Conservation (phyloP, 306 rosid species). For the Cercis canadensis region DNA sequence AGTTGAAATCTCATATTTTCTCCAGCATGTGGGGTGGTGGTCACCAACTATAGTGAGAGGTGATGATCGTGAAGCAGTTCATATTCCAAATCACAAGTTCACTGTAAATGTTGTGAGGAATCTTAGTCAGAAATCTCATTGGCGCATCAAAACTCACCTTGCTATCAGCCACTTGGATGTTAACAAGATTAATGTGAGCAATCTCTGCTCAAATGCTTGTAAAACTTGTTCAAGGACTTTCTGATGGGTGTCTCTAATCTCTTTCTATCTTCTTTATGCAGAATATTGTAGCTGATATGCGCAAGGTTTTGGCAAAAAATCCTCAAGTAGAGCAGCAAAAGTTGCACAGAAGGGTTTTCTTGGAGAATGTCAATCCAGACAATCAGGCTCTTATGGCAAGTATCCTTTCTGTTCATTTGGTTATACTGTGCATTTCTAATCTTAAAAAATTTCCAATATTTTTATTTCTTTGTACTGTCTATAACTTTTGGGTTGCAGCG, state of each 20-base stretch:
- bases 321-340: slow-evolving; percentile 98
- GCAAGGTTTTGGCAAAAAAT: slow-evolving; percentile 94
- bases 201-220: slow-evolving; percentile 37
- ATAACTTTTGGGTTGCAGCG: not conserved
- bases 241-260: slow-evolving; percentile 27
- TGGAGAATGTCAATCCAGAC: slow-evolving; percentile 77
- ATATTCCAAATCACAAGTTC: slow-evolving; percentile 97
- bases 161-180: slow-evolving; percentile 97
- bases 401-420: slow-evolving; percentile 30
- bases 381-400: slow-evolving; percentile 89
- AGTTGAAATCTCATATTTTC: slow-evolving; percentile 30
- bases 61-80: slow-evolving; percentile 99
- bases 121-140: slow-evolving; percentile 94
- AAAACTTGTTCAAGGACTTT: slow-evolving; percentile 32
- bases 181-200: slow-evolving; percentile 89
- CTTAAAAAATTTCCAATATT: no score
- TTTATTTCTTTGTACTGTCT: no score
- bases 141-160: slow-evolving; percentile 93
- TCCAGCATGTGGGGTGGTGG: slow-evolving; percentile 99
- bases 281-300: slow-evolving; percentile 97
- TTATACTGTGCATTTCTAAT: not conserved
- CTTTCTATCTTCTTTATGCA: slow-evolving; percentile 40
- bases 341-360: slow-evolving; percentile 95
- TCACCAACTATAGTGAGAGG: slow-evolving; percentile 98
- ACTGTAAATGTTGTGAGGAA: slow-evolving; percentile 95